phyloP scores from a whole-genome alignment of 352 stramenopile genomes.

The Aphanomyces euteiches region DNA sequence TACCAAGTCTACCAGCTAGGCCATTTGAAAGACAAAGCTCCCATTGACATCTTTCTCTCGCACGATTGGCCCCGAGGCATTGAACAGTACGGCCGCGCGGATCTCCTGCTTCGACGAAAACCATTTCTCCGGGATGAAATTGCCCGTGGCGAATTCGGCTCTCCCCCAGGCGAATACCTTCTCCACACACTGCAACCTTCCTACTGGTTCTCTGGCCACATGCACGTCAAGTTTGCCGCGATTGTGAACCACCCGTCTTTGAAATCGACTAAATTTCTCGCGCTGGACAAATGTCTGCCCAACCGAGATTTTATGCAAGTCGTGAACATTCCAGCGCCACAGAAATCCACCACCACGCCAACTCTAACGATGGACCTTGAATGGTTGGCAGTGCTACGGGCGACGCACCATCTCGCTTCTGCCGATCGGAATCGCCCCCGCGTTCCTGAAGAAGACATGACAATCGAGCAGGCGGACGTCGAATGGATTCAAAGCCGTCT shows the following conservation, averaged over 20 bases:
- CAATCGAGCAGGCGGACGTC: constrained; percentile 73
- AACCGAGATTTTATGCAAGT: constrained; percentile 94
- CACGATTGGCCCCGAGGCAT: constrained; percentile 99
- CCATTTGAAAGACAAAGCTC: constrained; percentile 49
- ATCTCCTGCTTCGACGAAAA: constrained; percentile 89
- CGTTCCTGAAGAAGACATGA: constrained; percentile 69
- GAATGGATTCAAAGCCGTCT: constrained; percentile 60
- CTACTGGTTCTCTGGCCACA: constrained; percentile 97
- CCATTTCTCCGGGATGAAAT: constrained; percentile 95
- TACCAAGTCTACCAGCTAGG: constrained; percentile 91
- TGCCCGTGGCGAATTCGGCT: constrained; percentile 90
- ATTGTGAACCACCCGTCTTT: constrained; percentile 77
- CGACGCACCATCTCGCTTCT: constrained; percentile 87
- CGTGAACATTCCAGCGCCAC: constrained; percentile 58
- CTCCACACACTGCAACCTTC: constrained; percentile 89
- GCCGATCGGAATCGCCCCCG: constrained; percentile 55
- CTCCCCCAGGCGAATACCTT: constrained; percentile 88
- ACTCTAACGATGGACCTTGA: constrained; percentile 92
- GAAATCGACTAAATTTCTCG: constrained; percentile 91
- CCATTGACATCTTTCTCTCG: constrained; percentile 91
- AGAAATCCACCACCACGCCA: constrained; percentile 33
- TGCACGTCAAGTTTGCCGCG: constrained; percentile 98
- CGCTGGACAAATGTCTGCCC: constrained; percentile 99
- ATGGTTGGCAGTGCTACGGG: constrained; percentile 92
- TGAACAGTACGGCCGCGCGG: constrained; percentile 90